Evolutionary conservation across 176 grass and related monocot genomes (phyloP).

Genomic region (Rhipidocladum racemiflorum): DNA sequence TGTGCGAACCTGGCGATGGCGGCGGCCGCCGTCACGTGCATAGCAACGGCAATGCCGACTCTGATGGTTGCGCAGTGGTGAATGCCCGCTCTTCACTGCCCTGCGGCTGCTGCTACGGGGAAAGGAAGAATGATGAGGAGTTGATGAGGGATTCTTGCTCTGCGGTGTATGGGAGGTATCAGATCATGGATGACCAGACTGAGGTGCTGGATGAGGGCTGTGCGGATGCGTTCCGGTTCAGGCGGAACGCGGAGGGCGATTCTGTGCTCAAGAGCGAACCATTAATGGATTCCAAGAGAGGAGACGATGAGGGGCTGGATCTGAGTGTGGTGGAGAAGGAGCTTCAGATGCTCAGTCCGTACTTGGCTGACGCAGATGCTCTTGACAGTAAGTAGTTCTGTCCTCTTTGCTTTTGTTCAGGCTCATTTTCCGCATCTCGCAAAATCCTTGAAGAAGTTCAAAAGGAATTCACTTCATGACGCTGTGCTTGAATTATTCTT

Average conservation of each 20-base stretch:
- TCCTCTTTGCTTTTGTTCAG: background rate
- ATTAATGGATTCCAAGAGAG: conserved; percentile 35
- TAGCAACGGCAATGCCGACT: background rate
- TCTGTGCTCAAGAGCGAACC: conserved; percentile 25
- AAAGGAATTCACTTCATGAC: background rate
- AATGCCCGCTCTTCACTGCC: conserved; percentile 40
- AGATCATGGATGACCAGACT: conserved; percentile 74
- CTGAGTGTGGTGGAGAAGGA: conserved; percentile 50
- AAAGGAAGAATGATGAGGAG: conserved; percentile 29
- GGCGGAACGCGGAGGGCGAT: conserved; percentile 16
- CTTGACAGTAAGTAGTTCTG: conserved; percentile 34
- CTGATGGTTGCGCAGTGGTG: conserved; percentile 27
- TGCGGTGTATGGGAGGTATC: conserved; percentile 76
- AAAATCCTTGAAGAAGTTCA: background rate
- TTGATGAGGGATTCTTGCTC: conserved; percentile 38
- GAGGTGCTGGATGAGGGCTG: conserved; percentile 75
- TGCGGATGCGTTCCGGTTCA: conserved; percentile 37
- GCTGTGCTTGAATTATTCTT: background rate
- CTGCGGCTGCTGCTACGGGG: conserved; percentile 45
- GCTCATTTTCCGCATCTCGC: background rate
- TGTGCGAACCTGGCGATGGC: background rate
- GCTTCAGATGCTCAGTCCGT: conserved; percentile 56
- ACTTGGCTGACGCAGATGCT: conserved; percentile 32
- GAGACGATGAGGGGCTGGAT: conserved; percentile 13
- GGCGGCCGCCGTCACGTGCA: background rate